Evolutionary conservation across 2,329 filamentous ascomycete species (phyloP), one percentile per base, ranked within the genome.

Genomic region (Fusarium foetens): DNA sequence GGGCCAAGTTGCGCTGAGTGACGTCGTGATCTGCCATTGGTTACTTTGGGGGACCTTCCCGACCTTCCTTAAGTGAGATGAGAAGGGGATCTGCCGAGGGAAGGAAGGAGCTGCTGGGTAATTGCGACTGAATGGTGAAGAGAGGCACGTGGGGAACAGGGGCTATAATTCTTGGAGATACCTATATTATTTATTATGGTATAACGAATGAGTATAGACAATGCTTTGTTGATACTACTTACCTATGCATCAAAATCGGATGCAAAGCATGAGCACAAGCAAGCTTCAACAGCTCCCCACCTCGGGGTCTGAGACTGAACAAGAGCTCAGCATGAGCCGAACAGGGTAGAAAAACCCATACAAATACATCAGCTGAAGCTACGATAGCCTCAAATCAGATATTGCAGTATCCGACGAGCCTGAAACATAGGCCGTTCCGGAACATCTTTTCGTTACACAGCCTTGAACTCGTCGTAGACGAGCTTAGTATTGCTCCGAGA

Each of bases 391-490:
- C 54, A 48, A 29, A 35, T 29, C n/a, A 36, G 31, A 58, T 23
- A 58, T n/a, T 58, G 16, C 8, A 29, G 41, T 58, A 36, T 29
- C 41, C 25, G 19, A 21, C 58, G 21, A 29, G 35, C 41, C 65
- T 69, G 58, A 68, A 69, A 69, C 58, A 33, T 31, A 58, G 25
- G 29, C 51, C 35, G 65, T 69, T 38, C 9, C 65, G 51, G 38
- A 46, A 38, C 21, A 27, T 53, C 27, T 31, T 31, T 53, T 64
- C 38, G 51, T 25, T 63, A 64, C 65, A 58, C 27, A 52, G 39
- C 43, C 66, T 38, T 69, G 65, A 65, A 43, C 59, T 72, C 69
- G 69, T 71, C 69, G 72, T 71, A 72, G 69, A 66, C 45, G 36
- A 36, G 42, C 45, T 35, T 67, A 45, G 43, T 51, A 57, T 55